Base-by-base conservation (phyloP, 1,284 basidiomycete genomes). In the Papiliotrema nemorosa region DNA sequence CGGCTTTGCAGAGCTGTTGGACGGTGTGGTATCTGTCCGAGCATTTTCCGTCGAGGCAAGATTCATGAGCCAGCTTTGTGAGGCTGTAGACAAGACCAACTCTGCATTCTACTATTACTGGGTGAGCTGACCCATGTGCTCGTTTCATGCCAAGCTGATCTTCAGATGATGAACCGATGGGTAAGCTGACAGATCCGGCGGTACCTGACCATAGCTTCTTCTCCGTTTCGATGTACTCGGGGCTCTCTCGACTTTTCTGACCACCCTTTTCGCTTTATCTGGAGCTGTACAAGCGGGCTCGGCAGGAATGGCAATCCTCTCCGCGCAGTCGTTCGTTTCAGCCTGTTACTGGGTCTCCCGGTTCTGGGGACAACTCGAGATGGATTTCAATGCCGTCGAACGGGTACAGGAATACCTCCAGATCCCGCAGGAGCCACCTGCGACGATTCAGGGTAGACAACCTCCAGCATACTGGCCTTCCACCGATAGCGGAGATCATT, bases 391-490 rank as follows among this genome's bases (percentile, higher is more conserved):
- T 72, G 82, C 83, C 6, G 86, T 94, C 5, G 92, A 96, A 72
- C 85, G 91, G 52, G 80, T 93, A 6, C 82, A 88, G 3, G 91
- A 94, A 76, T 94, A 93, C 66, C 81, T 93, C 18, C 81, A 87
- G 47, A 78, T 93, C n/a, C 87, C 88, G 0, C 86, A 88, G 64
- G 91, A 93, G 67, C 84, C 89, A 3, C 84, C 89, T 1, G 78
- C 84, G 0, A 64, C 85, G 50, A 84, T 90, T 44, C 82, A 85
- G 50, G 79, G 78, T 0, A 79, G 78, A 44, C 80, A 84, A 4
- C 83, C 83, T 1, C 88, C 88, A 0, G 88, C 89, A 0, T 88
- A 89, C 64, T 92, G 90, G 89, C 89, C 89, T 0, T 87, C 87
- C 0, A 81, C 72, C 48, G 61, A 59, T 47, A 56, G 58, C 13